These are phyloP conservation scores for Cladosporium velox DNA, from an alignment of 2,329 filamentous ascomycete genomes.

Conservation along the genomic window DNA sequence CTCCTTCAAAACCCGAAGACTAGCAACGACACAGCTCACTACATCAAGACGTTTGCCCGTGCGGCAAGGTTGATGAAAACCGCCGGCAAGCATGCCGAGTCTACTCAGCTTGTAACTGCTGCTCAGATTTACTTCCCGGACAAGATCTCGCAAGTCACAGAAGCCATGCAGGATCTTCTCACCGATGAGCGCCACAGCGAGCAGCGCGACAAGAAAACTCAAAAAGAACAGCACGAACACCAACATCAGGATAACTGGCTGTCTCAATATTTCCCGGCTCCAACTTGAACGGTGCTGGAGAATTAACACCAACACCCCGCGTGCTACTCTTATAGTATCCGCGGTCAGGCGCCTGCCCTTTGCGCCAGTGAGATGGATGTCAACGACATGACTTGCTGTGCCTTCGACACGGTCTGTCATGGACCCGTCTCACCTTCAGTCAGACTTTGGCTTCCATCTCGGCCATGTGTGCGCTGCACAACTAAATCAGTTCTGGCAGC, in stretches of 20 bases:
- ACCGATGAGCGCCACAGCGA: background rate
- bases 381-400: background rate
- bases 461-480: background rate
- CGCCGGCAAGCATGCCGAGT: background rate
- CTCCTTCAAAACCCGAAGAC: background rate
- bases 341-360: background rate
- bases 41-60: background rate
- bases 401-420: background rate
- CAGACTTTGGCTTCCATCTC: background rate
- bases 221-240: background rate
- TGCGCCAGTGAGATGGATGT: background rate
- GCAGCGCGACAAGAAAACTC: background rate
- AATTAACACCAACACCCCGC: background rate
- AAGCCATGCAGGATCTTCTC: background rate
- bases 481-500: background rate
- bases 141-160: background rate
- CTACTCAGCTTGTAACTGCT: background rate
- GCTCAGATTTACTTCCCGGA: background rate
- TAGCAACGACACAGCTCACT: background rate
- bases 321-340: background rate
- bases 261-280: background rate
- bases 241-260: conserved; percentile 1
- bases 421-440: background rate
- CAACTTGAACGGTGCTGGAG: background rate
- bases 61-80: background rate